Evolutionary conservation across 495 filamentous ascomycete species (phyloP), one percentile per base, ranked within the genome.

Genomic region (Neohortaea acidophila): DNA sequence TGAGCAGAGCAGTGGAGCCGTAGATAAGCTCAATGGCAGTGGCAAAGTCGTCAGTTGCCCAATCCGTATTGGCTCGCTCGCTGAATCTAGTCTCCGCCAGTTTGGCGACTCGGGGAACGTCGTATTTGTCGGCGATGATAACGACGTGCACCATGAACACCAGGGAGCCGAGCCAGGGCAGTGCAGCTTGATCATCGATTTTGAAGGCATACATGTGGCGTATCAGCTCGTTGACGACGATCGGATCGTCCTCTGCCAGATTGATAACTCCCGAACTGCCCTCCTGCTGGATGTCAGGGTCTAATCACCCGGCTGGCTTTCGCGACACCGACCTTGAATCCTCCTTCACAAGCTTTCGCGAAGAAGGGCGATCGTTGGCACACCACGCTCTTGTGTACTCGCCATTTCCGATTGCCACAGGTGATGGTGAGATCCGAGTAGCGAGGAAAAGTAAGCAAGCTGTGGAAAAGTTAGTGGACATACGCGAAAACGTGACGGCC

Each of bases 371-470:
- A 39, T 12, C 28, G 36, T 17, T 21, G 25, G 24, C 23, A 28
- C 9, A 39, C 22, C 4, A 39, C 8, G 15, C 21, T 5, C 14
- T 29, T 39, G 24, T 39, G 36, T 3, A 29, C 36, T 29, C 29
- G 26, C 36, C 22, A 39, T 29, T 11, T 3, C 4, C 25, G 36
- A 39, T 29, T 25, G 5, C n/a, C 12, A 11, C 22, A 25, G 6
- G 21, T 29, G 4, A 39, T 18, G 12, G 25, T 39, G 14, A 39
- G 28, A 17, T 28, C 36, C 12, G 36, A 39, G 24, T 26, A 39
- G 12, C 12, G 15, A 14, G 36, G 11, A 27, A 27, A n/a, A 27
- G 24, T 27, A 7, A 7, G 24, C 77, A 27, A n/a, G n/a, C n/a
- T n/a, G n/a, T n/a, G n/a, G n/a, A n/a, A n/a, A n/a, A n/a, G n/a